A percentile compares a stretch with the other conserved stretches of the same genome.
phyloP scores from a whole-genome alignment of 441 rosid species.

The Erodium texanum region DNA sequence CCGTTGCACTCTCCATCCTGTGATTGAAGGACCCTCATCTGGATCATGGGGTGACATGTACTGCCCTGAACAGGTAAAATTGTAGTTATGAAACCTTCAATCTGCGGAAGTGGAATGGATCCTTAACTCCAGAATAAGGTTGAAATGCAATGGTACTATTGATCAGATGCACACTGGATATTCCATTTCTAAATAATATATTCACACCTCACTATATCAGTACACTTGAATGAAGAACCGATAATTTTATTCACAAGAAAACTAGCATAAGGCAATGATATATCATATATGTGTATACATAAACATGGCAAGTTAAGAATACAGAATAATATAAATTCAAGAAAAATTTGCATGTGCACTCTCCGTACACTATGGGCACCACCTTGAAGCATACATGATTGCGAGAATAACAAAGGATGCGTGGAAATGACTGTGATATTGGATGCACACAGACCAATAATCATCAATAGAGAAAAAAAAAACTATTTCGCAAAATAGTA shows the following conservation, averaged over 20 bases:
- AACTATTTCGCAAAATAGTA: background rate
- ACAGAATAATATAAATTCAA: background rate
- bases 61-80: conserved; percentile 54
- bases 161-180: background rate
- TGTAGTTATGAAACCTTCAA: background rate
- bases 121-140: background rate
- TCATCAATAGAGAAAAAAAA: background rate
- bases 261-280: background rate
- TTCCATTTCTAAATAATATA: background rate
- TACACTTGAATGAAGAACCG: background rate
- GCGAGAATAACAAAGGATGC: background rate
- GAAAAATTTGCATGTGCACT: background rate
- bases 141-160: background rate
- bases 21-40: conserved; percentile 99
- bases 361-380: background rate
- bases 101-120: background rate
- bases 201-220: background rate
- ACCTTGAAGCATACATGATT: background rate
- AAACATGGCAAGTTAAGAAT: background rate
- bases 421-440: background rate
- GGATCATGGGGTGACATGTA: conserved; percentile 99
- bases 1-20: conserved; percentile 99
- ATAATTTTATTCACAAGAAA: background rate
- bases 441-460: background rate
- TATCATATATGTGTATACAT: background rate